Conservation (phyloP, 2,329 filamentous ascomycete species). For the Aspergillus viridinutans region DNA sequence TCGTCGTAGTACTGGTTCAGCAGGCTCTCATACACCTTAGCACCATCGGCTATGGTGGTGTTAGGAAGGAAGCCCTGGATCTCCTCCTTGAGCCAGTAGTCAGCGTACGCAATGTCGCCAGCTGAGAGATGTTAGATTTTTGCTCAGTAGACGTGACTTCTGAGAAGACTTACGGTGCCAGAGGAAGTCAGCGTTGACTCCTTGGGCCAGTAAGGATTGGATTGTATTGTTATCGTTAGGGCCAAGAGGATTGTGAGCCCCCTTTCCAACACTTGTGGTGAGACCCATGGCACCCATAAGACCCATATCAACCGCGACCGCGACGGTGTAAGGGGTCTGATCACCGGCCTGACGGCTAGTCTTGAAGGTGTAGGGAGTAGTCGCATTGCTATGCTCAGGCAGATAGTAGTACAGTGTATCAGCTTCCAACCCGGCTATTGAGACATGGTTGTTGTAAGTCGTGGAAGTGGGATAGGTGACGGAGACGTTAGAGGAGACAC, state of each 20-base stretch:
- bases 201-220: not conserved
- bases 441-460: slow-evolving; percentile 18
- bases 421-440: slow-evolving; percentile 14
- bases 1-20: not conserved
- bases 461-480: not conserved
- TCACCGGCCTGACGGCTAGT: slow-evolving; percentile 17
- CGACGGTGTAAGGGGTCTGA: slow-evolving; percentile 17
- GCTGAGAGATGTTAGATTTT: not conserved
- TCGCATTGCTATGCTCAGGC: slow-evolving; percentile 10
- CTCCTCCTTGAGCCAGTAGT: not conserved
- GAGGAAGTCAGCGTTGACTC: not conserved
- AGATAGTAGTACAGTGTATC: slow-evolving; percentile 22
- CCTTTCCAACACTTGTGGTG: not conserved
- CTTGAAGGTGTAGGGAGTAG: slow-evolving; percentile 15
- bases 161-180: not conserved
- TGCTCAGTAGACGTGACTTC: not conserved
- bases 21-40: not conserved
- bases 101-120: not conserved
- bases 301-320: slow-evolving; percentile 1
- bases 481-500: not conserved
- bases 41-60: not conserved
- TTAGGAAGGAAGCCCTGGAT: not conserved
- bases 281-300: not conserved
- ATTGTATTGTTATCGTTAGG: not conserved
- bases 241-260: not conserved